A percentile compares a stretch with the other conserved stretches of the same genome.
These are phyloP conservation scores for Alnus glutinosa DNA, from an alignment of 306 rosid species.

Conservation along the genomic window DNA sequence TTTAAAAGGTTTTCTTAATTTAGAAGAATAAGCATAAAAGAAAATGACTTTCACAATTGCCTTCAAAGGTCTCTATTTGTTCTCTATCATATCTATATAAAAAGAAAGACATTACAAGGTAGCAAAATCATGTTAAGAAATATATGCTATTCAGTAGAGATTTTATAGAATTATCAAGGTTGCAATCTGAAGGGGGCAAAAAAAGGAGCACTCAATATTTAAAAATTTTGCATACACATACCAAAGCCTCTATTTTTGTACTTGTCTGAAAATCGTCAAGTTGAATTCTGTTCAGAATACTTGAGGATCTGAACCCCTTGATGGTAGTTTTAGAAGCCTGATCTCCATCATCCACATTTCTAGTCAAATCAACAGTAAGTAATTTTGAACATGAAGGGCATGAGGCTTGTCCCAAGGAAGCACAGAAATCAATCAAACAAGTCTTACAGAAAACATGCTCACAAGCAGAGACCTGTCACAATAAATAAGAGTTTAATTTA, in stretches of 20 bases:
- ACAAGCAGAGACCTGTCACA: slow-evolving; percentile 80
- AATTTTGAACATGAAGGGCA: slow-evolving; percentile 86
- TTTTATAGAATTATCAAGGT: neutral
- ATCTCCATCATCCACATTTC: slow-evolving; percentile 40
- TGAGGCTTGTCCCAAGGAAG: slow-evolving; percentile 59
- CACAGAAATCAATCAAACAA: slow-evolving; percentile 67
- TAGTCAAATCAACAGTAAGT: slow-evolving; percentile 74
- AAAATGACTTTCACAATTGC: neutral
- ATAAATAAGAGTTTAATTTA: neutral
- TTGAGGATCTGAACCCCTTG: slow-evolving; percentile 80
- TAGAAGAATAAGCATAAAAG: neutral
- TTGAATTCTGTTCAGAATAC: slow-evolving; percentile 77
- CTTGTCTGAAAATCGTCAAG: slow-evolving; percentile 91
- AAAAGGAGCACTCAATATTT: neutral
- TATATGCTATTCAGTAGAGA: neutral
- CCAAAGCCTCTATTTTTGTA: slow-evolving; percentile 97
- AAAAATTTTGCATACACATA: slow-evolving; percentile 38
- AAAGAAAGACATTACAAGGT: neutral
- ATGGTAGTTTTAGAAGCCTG: slow-evolving; percentile 55
- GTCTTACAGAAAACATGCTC: slow-evolving; percentile 79
- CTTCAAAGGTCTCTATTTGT: neutral
- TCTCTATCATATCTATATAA: neutral
- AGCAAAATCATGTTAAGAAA: neutral
- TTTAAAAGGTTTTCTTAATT: neutral
- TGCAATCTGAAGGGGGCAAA: neutral